Percentiles rank a stretch among this genome's conserved stretches.
phyloP scores from a whole-genome alignment of 2,329 filamentous ascomycete species.

The Colletotrichum destructivum region DNA sequence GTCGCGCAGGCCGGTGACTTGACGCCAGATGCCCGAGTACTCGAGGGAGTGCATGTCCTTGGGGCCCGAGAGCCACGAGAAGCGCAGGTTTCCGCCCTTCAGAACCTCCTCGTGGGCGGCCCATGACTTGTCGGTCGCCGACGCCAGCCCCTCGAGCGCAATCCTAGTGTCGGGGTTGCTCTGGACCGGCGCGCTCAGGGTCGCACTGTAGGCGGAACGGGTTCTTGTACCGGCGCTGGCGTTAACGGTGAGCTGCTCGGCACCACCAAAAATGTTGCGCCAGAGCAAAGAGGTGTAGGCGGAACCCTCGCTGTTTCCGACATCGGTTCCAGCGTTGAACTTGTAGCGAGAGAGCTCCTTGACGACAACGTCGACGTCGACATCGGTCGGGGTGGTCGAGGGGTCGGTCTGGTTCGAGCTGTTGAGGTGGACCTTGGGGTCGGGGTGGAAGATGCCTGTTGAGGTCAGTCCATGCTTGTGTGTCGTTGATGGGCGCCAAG shows the following conservation, averaged over 20 bases:
- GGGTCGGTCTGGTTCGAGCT: constrained; percentile 79
- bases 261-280: constrained; percentile 95
- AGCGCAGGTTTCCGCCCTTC: constrained; percentile 81
- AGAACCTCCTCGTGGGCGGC: constrained; percentile 93
- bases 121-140: constrained; percentile 90
- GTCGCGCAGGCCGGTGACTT: constrained; percentile 83
- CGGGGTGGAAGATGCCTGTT: constrained; percentile 87
- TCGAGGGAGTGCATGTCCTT: constrained; percentile 80
- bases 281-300: constrained; percentile 90
- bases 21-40: constrained; percentile 88
- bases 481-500: neutral
- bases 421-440: constrained; percentile 87
- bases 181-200: constrained; percentile 82
- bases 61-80: constrained; percentile 74
- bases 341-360: constrained; percentile 87
- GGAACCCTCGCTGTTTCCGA: constrained; percentile 94
- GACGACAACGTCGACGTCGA: constrained; percentile 87
- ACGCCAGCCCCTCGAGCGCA: constrained; percentile 85
- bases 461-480: constrained; percentile 45
- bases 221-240: constrained; percentile 92
- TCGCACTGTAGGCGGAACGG: constrained; percentile 90
- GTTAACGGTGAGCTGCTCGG: constrained; percentile 89
- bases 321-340: constrained; percentile 93
- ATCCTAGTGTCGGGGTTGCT: constrained; percentile 87
- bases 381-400: constrained; percentile 79